Evolutionary conservation across 352 stramenopile genomes (phyloP), one percentile per base, ranked within the genome.

Genomic region (Pythium monospermum): DNA sequence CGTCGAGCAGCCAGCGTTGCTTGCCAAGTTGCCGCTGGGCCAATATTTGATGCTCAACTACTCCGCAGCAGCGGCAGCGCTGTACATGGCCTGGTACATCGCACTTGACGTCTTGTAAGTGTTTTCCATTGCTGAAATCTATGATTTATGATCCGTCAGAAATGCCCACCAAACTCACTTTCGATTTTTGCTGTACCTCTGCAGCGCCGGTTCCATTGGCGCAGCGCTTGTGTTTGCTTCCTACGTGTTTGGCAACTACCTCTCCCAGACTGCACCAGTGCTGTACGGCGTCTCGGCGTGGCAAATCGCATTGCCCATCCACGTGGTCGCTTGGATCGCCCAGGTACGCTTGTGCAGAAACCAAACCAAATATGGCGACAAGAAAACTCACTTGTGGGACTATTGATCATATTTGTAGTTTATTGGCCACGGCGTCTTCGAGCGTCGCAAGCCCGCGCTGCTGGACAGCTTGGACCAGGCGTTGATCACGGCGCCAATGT

Each of bases 71-170:
- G 59, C 42, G 6, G 58, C 62, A 0, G 44, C 51, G 12, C 21
- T 83, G 35, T 85, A 83, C 65, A 73, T 73, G 52, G 11, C 46
- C 19, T 85, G 68, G 72, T 85, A 83, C 57, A 73, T 83, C 27
- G 40, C 54, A 28, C 64, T 80, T 8, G 69, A 76, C 49, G 11
- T 47, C 12, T 40, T 69, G 66, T 71, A 49, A 50, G 64, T 61
- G 11, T 0, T 32, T 4, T 7, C 18, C n/a, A 25, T 23, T 12
- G 15, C 53, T 50, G 33, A 33, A 36, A 16, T 53, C 22, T 19
- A 40, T 8, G 36, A 38, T 47, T 22, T 10, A 38, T 38, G 5
- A n/a, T 48, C 19, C n/a, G 19, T 26, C 27, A 49, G 13, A 35
- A 21, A 19, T 10, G 6, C 7, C 35, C 35, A 40, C n/a, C n/a